Evolutionary conservation across 1,284 basidiomycete species (phyloP).

Genomic region (Clitocybe nebularis): DNA sequence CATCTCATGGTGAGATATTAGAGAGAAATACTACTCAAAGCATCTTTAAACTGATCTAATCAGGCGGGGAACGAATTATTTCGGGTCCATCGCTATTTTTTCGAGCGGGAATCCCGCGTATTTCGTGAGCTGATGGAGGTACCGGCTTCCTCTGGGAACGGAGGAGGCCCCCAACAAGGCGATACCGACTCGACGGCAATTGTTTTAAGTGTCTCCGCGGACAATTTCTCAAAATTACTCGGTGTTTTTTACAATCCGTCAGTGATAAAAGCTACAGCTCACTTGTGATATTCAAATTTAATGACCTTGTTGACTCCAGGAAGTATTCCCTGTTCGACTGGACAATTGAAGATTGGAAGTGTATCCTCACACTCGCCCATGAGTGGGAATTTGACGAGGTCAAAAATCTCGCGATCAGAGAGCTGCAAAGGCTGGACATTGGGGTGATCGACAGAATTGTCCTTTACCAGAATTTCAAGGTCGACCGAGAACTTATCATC

Average conservation of each 20-base stretch:
- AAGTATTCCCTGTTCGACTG: slow-evolving; percentile 51
- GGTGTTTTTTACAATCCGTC: slow-evolving; percentile 69
- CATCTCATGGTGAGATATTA: slow-evolving; percentile 52
- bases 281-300: background rate
- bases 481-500: slow-evolving; percentile 15
- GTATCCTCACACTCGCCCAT: slow-evolving; percentile 41
- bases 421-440: slow-evolving; percentile 38
- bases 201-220: slow-evolving; percentile 10
- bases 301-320: slow-evolving; percentile 23
- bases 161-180: slow-evolving; percentile 34
- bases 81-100: slow-evolving; percentile 52
- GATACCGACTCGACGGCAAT: slow-evolving; percentile 14
- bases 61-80: slow-evolving; percentile 39
- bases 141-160: slow-evolving; percentile 27
- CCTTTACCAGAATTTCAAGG: slow-evolving; percentile 35
- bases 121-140: slow-evolving; percentile 43
- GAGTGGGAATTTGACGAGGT: slow-evolving; percentile 44
- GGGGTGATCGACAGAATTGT: slow-evolving; percentile 37
- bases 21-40: too few species aligned
- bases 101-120: slow-evolving; percentile 50
- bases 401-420: slow-evolving; percentile 38
- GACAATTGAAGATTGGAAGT: slow-evolving; percentile 42
- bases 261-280: slow-evolving; percentile 20
- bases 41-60: background rate
- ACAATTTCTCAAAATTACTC: slow-evolving; percentile 44